Percentiles rank a stretch among this genome's conserved stretches.
Conservation (phyloP, 805 yeast species). For the Candida caryicola region DNA sequence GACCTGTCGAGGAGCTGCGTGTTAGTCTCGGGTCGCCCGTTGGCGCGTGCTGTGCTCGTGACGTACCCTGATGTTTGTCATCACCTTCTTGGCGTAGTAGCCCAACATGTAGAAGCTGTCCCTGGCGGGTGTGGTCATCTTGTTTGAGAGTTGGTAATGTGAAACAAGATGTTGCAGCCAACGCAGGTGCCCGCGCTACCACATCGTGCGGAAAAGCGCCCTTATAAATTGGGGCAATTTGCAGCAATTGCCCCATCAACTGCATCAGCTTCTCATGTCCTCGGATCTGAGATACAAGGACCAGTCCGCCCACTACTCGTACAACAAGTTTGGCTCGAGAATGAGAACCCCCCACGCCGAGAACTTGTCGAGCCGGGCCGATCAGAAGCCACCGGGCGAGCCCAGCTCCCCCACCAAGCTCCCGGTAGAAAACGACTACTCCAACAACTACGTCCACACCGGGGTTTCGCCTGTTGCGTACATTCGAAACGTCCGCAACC, state of each 20-base stretch:
- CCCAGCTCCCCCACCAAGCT: neutral
- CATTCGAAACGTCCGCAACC: slow-evolving; percentile 62
- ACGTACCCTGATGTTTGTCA: neutral
- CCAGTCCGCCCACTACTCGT: slow-evolving; percentile 13
- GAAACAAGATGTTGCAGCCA: too few relatives aligned
- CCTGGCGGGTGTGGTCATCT: neutral
- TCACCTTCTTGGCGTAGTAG: neutral
- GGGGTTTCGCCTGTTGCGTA: slow-evolving; percentile 60
- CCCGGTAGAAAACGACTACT: slow-evolving; percentile 60
- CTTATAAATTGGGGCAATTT: too few relatives aligned
- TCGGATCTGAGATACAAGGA: too few relatives aligned
- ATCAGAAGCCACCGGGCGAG: neutral
- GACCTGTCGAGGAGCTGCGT: too few relatives aligned
- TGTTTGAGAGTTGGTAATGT: too few relatives aligned
- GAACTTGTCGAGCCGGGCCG: neutral
- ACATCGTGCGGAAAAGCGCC: too few relatives aligned
- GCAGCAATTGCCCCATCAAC: too few relatives aligned
- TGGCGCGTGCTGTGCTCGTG: too few relatives aligned
- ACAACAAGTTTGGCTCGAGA: slow-evolving; percentile 18
- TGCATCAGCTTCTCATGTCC: too few relatives aligned
- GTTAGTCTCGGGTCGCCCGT: too few relatives aligned
- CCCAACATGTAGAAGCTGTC: neutral
- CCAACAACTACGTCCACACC: slow-evolving; percentile 64
- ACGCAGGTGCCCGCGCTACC: too few relatives aligned
- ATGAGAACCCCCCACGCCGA: neutral